Conservation (phyloP, 345 rosid genomes). For the Sisymbrium altissimum region DNA sequence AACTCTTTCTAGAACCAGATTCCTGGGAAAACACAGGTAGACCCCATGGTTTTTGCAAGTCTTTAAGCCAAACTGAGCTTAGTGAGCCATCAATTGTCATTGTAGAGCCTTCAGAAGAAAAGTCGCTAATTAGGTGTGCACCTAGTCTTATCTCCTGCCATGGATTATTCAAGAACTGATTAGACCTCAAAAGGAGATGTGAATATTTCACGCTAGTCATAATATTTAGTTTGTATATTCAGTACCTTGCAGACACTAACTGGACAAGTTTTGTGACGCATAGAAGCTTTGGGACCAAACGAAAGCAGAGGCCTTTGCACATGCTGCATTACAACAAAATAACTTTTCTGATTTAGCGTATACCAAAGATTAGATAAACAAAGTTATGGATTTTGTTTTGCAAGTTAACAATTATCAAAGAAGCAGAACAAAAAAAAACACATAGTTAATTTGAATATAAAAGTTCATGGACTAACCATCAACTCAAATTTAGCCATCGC, state of each 20-base stretch:
- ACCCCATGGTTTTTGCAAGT: slow-evolving; percentile 58
- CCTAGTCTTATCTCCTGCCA: slow-evolving; percentile 77
- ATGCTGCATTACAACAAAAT: slow-evolving; percentile 54
- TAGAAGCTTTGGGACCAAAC: slow-evolving; percentile 90
- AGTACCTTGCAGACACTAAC: slow-evolving; percentile 89
- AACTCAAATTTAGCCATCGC: slow-evolving; percentile 92
- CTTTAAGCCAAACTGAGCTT: slow-evolving; percentile 81
- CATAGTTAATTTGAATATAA: not conserved
- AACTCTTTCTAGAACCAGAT: slow-evolving; percentile 47
- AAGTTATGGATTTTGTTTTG: not conserved
- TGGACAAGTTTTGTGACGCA: slow-evolving; percentile 80
- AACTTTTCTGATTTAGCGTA: slow-evolving; percentile 6
- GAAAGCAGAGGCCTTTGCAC: slow-evolving; percentile 89
- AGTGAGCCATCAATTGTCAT: slow-evolving; percentile 69
- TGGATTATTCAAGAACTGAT: slow-evolving; percentile 19
- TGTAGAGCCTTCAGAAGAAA: slow-evolving; percentile 60
- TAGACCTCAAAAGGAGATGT: slow-evolving; percentile 27
- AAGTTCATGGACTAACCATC: slow-evolving; percentile 47
- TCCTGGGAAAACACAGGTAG: slow-evolving; percentile 52
- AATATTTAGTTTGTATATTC: slow-evolving; percentile 7
- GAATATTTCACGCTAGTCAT: not conserved
- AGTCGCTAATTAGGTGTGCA: slow-evolving; percentile 71
- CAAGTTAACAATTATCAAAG: not conserved
- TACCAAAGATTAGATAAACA: not conserved
- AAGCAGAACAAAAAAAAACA: not conserved